phyloP scores from a whole-genome alignment of 495 filamentous ascomycete species.

The Jackrogersella minutella region DNA sequence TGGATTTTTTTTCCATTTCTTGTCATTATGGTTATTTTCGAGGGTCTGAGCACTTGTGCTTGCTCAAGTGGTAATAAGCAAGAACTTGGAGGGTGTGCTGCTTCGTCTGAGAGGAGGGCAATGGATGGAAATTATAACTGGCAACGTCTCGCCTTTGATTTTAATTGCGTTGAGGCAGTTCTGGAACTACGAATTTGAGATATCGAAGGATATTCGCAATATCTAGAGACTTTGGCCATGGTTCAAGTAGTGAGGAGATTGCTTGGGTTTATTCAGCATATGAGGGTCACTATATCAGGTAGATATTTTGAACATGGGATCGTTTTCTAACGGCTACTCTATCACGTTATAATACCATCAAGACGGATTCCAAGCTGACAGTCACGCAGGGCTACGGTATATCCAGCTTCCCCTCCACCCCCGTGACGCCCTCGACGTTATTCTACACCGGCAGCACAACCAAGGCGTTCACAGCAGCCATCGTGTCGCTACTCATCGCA shows the following conservation, averaged over 20 bases:
- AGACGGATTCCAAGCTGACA: constrained; percentile 7
- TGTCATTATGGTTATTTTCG: not conserved
- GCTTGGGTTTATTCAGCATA: too few relatives aligned
- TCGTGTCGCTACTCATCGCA: constrained; percentile 56
- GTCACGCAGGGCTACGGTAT: constrained; percentile 60
- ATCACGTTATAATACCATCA: not conserved
- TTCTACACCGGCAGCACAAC: constrained; percentile 58
- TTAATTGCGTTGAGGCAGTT: too few relatives aligned
- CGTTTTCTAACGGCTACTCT: not conserved
- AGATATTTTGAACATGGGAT: too few relatives aligned
- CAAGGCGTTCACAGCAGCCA: constrained; percentile 64
- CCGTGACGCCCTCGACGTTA: constrained; percentile 54
- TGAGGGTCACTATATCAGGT: too few relatives aligned
- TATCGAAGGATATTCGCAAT: too few relatives aligned
- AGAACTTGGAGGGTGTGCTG: not conserved
- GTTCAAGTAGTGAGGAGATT: too few relatives aligned
- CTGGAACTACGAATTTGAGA: too few relatives aligned
- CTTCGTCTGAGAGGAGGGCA: not conserved
- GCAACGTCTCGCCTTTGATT: too few relatives aligned
- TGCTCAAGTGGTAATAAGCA: too few relatives aligned
- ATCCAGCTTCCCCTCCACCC: constrained; percentile 48
- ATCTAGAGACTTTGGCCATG: too few relatives aligned
- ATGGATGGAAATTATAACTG: too few relatives aligned
- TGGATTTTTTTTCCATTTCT: not conserved
- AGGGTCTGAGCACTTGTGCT: too few relatives aligned